Base-by-base conservation (phyloP, 2,329 filamentous ascomycete species). In the Fusarium domesticum region DNA sequence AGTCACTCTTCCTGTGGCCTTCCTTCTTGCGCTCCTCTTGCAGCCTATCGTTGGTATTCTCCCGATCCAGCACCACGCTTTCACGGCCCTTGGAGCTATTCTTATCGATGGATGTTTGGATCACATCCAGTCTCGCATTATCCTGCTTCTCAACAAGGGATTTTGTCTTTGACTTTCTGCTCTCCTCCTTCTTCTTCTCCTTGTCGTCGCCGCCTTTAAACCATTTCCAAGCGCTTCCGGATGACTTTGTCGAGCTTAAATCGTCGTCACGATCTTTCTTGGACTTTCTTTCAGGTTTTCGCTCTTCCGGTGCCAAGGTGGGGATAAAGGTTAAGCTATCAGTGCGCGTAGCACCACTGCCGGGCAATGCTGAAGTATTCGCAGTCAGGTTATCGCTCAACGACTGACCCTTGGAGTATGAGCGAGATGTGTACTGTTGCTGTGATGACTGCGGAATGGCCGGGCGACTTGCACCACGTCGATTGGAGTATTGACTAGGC, bases 1-100 rank as follows among this genome's bases (percentile, higher is more conserved):
- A 77, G 23, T 85, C 85, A 5, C 82, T 78, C 63, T 90, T 93
- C 35, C 89, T 83, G 51, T 72, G 78, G 57, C 80, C 84, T 54
- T 90, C 85, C 64, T 93, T 95, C 67, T 85, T 92, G 35, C 87
- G 80, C 59, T 95, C 89, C 53, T 89, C 86, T 45, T 90, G 82
- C 6, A 93, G 70, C 61, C 85, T 89, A 50, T 70, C 73, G 52
- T 89, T 85, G 41, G 85, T 67, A 48, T 70, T 83, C 18, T 93
- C 85, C 15, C 91, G 84, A 58, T 96, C 90, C 32, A 96, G 67
- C 1, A 95, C 78, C 17, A 96, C 69, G 59, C 89, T 95, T 65
- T 96, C 92, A 11, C 92, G 83, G 3, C 85, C 85, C 54, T 78
- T 82, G 20, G 73, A 74, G 2, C 76, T 72, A 8, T 68, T 72